Evolutionary conservation across 2,329 filamentous ascomycete species (phyloP).

Genomic region (Plenodomus lindquistii): DNA sequence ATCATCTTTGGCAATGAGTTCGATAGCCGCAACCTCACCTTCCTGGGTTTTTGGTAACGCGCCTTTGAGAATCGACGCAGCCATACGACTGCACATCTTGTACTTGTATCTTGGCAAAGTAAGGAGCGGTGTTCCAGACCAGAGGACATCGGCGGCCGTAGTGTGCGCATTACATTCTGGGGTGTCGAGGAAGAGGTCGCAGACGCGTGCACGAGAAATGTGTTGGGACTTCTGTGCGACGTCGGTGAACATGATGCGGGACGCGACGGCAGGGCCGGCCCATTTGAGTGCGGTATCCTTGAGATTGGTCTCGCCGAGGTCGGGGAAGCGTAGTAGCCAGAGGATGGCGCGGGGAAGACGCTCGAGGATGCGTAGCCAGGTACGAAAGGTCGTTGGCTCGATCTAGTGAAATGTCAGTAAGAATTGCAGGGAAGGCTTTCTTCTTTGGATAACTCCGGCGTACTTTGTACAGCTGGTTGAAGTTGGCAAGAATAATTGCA

Average conservation of each 20-base stretch:
- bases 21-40: slow-evolving; percentile 69
- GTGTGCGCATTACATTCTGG: slow-evolving; percentile 98
- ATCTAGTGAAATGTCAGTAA: slow-evolving; percentile 62
- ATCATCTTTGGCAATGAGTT: slow-evolving; percentile 79
- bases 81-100: slow-evolving; percentile 99
- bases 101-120: slow-evolving; percentile 91
- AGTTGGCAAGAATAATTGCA: slow-evolving; percentile 90
- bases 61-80: slow-evolving; percentile 88
- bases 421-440: no score
- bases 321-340: slow-evolving; percentile 96
- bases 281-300: slow-evolving; percentile 77
- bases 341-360: slow-evolving; percentile 84
- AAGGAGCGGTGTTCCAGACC: slow-evolving; percentile 91
- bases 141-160: slow-evolving; percentile 92
- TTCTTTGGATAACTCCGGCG: slow-evolving; percentile 20
- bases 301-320: slow-evolving; percentile 86
- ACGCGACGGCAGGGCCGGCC: slow-evolving; percentile 84
- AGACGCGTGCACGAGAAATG: slow-evolving; percentile 87
- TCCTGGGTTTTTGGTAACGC: slow-evolving; percentile 74
- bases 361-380: slow-evolving; percentile 89
- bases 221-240: slow-evolving; percentile 94
- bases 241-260: slow-evolving; percentile 90
- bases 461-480: slow-evolving; percentile 99
- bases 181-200: slow-evolving; percentile 94
- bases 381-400: slow-evolving; percentile 93